A percentile compares a stretch with the other conserved stretches of the same genome.
These are phyloP conservation scores for Gracilaria caudata DNA, from an alignment of 23 red algal species.

Conservation along the genomic window DNA sequence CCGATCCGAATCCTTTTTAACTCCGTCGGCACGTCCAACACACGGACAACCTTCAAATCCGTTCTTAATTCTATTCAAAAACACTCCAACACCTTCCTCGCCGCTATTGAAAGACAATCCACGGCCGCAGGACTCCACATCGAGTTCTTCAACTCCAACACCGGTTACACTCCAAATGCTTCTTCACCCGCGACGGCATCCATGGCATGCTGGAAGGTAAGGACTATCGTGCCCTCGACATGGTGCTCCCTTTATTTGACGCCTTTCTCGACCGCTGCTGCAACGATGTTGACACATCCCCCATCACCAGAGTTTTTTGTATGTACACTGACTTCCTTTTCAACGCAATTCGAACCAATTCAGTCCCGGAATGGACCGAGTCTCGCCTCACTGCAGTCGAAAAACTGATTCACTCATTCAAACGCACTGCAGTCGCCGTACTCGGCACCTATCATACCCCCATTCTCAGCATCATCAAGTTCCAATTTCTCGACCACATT, in stretches of 20 bases:
- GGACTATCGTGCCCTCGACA: conserved; percentile 48
- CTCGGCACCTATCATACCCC: conserved; percentile 1
- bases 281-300: not conserved
- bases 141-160: conserved; percentile 19
- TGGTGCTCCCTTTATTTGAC: conserved; percentile 45
- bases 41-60: conserved; percentile 2
- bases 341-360: not conserved
- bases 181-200: conserved; percentile 25
- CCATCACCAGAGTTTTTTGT: conserved; percentile 9
- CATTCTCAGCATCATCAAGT: conserved; percentile 1
- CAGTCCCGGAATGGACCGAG: not conserved
- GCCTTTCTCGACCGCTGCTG: conserved; percentile 37
- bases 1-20: not conserved
- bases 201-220: conserved; percentile 39
- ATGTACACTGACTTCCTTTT: conserved; percentile 16
- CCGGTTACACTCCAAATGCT: not conserved
- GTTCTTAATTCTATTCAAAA: not conserved
- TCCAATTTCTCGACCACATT: conserved; percentile 31
- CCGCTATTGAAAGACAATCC: not conserved
- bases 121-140: not conserved
- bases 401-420: no score
- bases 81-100: not conserved
- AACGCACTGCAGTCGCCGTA: not conserved
- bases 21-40: not conserved
- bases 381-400: no score